Base-by-base conservation (phyloP, 148 eudicot species). In the Amaranthus cruentus region DNA sequence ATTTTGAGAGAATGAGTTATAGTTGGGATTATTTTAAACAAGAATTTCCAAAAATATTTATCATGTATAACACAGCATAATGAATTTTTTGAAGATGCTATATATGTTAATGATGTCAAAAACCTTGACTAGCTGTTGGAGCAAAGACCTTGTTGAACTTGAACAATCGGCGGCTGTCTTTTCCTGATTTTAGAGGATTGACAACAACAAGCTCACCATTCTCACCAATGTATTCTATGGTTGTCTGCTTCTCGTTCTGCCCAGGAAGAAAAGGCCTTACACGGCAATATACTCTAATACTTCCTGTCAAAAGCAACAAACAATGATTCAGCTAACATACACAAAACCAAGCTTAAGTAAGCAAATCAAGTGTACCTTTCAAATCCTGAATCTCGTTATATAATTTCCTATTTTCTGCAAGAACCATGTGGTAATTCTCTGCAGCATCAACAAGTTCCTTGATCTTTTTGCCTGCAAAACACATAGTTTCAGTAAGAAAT, bases 381-480 rank as follows among this genome's bases (percentile, higher is more conserved):
- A 95, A 80, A 84, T 95, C 99, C 75, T 95, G 99, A 69, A 95
- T 96, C 78, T 95, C 92, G 68, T 95, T 95, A 81, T 91, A 92
- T 80, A 95, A 76, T 73, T 87, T 95, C 70, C 96, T 70, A 74
- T 95, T 95, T 80, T 95, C 99, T 69, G 82, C 82, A 69, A 91
- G 90, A 70, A 91, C 94, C 12, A 73, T 75, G 51, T 95, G 97
- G 75, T 95, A 95, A 77, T 83, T 90, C 70, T 86, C 86, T 7
- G 97, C 97, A 74, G 91, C 96, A 75, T 88, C 91, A 53, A 90
- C 84, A 51, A 92, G 80, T 62, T 85, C 88, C 75, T 86, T 84
- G 46, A 95, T 84, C 77, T 90, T 85, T 68, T 79, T 54, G 53
- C 90, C 99, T 95, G 84, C 75, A 55, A 69, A 70, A 66, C 46